Evolutionary conservation across 1,139 yeast species (phyloP).

Genomic region (Saccharomycopsis phalli): DNA sequence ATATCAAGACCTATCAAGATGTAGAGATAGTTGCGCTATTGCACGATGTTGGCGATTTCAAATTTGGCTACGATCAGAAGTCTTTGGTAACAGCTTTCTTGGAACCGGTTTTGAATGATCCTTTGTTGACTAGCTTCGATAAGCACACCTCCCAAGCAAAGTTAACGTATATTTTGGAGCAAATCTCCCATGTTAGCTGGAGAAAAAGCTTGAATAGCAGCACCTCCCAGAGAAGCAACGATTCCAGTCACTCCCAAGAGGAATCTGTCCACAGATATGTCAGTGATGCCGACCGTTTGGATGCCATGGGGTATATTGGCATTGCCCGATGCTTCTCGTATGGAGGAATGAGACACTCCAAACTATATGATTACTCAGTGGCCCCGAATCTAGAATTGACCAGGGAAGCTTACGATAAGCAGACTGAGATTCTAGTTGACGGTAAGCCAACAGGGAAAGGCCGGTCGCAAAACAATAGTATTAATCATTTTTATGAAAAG

Average conservation of each 20-base stretch:
- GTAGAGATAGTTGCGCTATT: conserved; percentile 31
- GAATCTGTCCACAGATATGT: conserved; percentile 28
- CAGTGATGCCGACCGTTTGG: conserved; percentile 32
- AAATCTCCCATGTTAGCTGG: conserved; percentile 27
- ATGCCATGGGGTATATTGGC: conserved; percentile 32
- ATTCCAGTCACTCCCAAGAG: neutral
- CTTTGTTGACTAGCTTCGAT: conserved; percentile 15
- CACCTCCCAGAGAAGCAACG: neutral
- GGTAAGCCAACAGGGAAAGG: neutral
- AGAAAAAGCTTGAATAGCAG: conserved; percentile 18
- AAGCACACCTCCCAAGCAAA: conserved; percentile 17
- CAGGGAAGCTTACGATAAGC: conserved; percentile 13
- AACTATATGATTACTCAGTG: conserved; percentile 23
- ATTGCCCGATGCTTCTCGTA: conserved; percentile 29
- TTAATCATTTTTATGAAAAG: conserved; percentile 28
- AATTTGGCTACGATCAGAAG: conserved; percentile 24
- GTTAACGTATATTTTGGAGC: conserved; percentile 23
- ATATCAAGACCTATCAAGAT: conserved; percentile 20
- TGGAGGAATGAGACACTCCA: conserved; percentile 26
- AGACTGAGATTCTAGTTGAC: conserved; percentile 6
- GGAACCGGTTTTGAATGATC: conserved; percentile 21
- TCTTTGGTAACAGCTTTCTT: conserved; percentile 19
- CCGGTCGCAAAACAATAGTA: conserved; percentile 7
- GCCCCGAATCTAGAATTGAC: conserved; percentile 9
- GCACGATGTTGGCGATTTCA: conserved; percentile 31